Evolutionary conservation across 2,329 filamentous ascomycete genomes (phyloP).

Genomic region (Epichloe coenophiala): DNA sequence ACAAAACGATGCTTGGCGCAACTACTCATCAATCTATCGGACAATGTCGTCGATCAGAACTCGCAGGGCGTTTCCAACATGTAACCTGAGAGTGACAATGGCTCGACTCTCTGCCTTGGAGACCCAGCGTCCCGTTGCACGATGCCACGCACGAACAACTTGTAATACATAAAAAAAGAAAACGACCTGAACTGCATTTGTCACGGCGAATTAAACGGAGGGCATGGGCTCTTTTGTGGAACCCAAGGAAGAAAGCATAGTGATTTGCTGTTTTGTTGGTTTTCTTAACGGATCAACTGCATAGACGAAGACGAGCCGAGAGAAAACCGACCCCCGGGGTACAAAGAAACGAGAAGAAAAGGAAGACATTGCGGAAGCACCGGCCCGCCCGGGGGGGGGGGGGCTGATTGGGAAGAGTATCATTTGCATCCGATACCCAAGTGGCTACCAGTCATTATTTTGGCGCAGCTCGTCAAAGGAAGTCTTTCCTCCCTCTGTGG

Average conservation of each 20-base stretch:
- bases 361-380: neutral
- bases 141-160: constrained; percentile 4
- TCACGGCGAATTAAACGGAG: constrained; percentile 1
- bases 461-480: neutral
- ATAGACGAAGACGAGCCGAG: neutral
- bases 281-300: neutral
- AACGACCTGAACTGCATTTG: neutral
- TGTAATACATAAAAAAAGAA: neutral
- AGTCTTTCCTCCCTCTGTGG: neutral
- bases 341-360: neutral
- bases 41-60: constrained; percentile 53
- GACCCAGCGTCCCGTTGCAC: neutral
- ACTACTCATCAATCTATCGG: constrained; percentile 88
- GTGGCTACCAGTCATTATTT: neutral
- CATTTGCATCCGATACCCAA: constrained; percentile 1
- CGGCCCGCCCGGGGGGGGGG: too few relatives aligned
- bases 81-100: constrained; percentile 12
- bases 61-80: constrained; percentile 22
- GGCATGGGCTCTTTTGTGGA: neutral
- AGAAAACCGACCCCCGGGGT: neutral
- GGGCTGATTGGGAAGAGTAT: neutral
- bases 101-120: neutral
- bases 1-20: constrained; percentile 97
- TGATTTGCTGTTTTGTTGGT: neutral
- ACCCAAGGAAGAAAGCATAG: neutral